Conservation (phyloP, 1,284 basidiomycete species). For the Gomphus sp. region DNA sequence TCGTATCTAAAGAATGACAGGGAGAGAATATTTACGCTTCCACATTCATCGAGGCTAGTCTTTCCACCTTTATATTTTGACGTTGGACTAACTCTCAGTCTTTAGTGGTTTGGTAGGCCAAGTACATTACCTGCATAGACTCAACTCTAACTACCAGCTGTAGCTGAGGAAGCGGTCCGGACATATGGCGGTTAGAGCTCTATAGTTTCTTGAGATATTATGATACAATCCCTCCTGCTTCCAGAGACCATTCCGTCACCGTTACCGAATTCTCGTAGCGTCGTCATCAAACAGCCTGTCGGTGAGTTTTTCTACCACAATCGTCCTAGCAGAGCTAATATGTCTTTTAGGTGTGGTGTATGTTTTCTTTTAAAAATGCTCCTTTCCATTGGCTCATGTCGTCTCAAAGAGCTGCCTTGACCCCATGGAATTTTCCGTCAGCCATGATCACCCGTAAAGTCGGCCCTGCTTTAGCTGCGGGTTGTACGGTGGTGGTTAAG, state of each 20-base stretch:
- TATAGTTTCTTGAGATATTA: neutral
- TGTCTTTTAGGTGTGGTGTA: constrained; percentile 46
- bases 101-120: constrained; percentile 67
- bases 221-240: neutral
- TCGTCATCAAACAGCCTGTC: constrained; percentile 92
- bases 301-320: constrained; percentile 43
- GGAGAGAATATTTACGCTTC: constrained; percentile 76
- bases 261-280: constrained; percentile 64
- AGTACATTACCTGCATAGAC: neutral
- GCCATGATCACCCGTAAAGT: constrained; percentile 92
- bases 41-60: constrained; percentile 73
- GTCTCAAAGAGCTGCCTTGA: constrained; percentile 56
- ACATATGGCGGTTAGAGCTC: constrained; percentile 60
- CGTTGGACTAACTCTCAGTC: neutral
- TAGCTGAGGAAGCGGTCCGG: constrained; percentile 84
- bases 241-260: constrained; percentile 79
- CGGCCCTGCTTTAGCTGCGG: constrained; percentile 85
- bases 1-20: constrained; percentile 25
- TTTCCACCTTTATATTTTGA: neutral
- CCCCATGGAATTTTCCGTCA: constrained; percentile 90
- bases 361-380: constrained; percentile 16
- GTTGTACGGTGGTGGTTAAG: constrained; percentile 94
- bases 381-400: neutral
- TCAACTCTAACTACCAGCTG: constrained; percentile 1
- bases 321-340: neutral